These are phyloP conservation scores for Linnemannia exigua DNA, from an alignment of 192 early-diverging fungal genomes.

Conservation along the genomic window DNA sequence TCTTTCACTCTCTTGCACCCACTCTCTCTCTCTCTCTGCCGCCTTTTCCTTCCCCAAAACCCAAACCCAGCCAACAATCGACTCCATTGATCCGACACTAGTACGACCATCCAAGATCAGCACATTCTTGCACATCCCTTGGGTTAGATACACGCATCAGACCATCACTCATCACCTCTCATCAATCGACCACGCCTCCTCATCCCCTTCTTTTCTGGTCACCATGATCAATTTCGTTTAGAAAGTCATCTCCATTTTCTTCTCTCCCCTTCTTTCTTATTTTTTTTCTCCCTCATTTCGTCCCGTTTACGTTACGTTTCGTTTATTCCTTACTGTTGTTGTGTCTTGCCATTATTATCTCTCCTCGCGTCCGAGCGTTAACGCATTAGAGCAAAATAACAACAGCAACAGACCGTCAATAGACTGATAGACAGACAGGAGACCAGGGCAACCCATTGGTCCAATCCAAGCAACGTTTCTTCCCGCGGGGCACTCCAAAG, in stretches of 20 bases:
- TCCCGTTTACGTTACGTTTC: neutral
- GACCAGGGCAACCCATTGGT: neutral
- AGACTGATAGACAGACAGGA: neutral
- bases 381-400: constrained; percentile 7
- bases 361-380: neutral
- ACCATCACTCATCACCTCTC: neutral
- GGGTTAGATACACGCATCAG: neutral
- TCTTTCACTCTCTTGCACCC: neutral
- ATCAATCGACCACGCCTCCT: neutral
- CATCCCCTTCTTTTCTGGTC: neutral
- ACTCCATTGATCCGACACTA: neutral
- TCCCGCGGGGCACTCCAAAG: neutral
- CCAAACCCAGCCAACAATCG: neutral
- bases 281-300: neutral
- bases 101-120: no score
- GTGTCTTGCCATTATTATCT: neutral
- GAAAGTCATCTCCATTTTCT: neutral
- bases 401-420: neutral
- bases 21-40: no score
- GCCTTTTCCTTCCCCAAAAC: neutral
- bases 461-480: neutral
- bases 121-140: neutral
- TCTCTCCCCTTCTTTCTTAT: neutral
- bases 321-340: no score
- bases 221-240: neutral